Percentiles rank a stretch among this genome's conserved stretches.
Evolutionary conservation across 768 basidiomycete genomes (phyloP).

Genomic region (Lentinula raphanica): DNA sequence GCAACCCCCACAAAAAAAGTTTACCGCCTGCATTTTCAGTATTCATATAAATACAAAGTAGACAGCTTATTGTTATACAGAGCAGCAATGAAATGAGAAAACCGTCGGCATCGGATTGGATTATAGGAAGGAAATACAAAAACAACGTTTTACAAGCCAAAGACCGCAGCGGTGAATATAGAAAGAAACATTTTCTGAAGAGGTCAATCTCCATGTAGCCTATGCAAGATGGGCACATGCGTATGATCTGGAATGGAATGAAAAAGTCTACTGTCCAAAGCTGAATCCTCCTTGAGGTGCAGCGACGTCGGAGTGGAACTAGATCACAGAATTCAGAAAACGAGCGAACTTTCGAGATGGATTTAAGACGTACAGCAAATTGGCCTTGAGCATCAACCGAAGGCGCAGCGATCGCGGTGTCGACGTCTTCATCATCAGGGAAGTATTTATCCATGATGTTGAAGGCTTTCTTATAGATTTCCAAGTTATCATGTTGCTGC

Average conservation of each 20-base stretch:
- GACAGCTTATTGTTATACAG: background rate
- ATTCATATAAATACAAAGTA: background rate
- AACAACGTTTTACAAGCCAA: background rate
- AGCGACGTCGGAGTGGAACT: constrained; percentile 83
- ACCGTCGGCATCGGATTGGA: background rate
- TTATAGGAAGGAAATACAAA: background rate
- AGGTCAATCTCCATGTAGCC: background rate
- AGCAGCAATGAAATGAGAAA: background rate
- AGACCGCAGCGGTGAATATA: background rate
- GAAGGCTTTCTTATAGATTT: constrained; percentile 99
- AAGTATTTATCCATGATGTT: constrained; percentile 98
- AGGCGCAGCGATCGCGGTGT: constrained; percentile 74
- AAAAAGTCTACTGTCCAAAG: constrained; percentile 63
- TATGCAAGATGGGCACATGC: background rate
- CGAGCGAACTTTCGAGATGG: constrained; percentile 6
- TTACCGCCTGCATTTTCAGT: background rate
- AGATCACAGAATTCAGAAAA: constrained; percentile 12
- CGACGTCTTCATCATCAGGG: constrained; percentile 94
- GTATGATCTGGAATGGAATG: background rate
- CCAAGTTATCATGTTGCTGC: constrained; percentile 98
- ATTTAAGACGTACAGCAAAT: constrained; percentile 54
- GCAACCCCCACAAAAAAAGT: background rate
- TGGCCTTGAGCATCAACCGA: constrained; percentile 68
- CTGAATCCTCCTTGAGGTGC: constrained; percentile 96
- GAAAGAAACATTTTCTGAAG: background rate